phyloP scores from a whole-genome alignment of 2,329 filamentous ascomycete species.

The Elsinoe batatas region DNA sequence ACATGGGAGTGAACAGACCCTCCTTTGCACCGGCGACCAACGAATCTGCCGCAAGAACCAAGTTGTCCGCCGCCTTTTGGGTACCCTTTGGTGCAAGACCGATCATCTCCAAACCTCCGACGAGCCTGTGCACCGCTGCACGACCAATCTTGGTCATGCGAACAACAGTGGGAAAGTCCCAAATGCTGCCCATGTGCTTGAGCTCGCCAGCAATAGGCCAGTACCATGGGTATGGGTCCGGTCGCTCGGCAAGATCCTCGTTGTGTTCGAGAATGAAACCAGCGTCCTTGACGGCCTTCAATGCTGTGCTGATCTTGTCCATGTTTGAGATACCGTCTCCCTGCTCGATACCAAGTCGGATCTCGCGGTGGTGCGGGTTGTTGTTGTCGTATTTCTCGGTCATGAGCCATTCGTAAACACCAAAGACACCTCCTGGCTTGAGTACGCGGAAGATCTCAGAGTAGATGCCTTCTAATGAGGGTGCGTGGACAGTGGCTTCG shows the following conservation, averaged over 20 bases:
- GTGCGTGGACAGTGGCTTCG: constrained; percentile 92
- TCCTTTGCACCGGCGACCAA: constrained; percentile 77
- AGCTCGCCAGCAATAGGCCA: constrained; percentile 82
- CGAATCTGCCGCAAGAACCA: constrained; percentile 72
- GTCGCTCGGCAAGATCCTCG: constrained; percentile 74
- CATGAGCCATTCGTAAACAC: constrained; percentile 99
- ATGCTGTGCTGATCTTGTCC: constrained; percentile 73
- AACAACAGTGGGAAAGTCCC: constrained; percentile 71
- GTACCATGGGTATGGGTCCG: constrained; percentile 79
- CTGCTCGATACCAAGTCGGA: constrained; percentile 88
- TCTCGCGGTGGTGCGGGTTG: constrained; percentile 75
- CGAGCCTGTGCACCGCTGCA: constrained; percentile 61
- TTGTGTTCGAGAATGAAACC: constrained; percentile 76
- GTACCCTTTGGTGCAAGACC: constrained; percentile 71
- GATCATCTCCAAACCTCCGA: constrained; percentile 65
- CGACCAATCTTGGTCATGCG: constrained; percentile 85
- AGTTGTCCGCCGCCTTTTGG: constrained; percentile 87
- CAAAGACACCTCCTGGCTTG: constrained; percentile 91
- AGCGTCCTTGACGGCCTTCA: constrained; percentile 73
- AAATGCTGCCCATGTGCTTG: constrained; percentile 68
- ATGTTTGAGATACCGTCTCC: constrained; percentile 97
- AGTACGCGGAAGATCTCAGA: constrained; percentile 88
- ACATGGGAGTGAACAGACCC: constrained; percentile 98
- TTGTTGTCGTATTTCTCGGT: constrained; percentile 88
- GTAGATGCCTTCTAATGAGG: constrained; percentile 83